Conservation (phyloP, 202 grass and related monocot species). For the Digitaria exilis region DNA sequence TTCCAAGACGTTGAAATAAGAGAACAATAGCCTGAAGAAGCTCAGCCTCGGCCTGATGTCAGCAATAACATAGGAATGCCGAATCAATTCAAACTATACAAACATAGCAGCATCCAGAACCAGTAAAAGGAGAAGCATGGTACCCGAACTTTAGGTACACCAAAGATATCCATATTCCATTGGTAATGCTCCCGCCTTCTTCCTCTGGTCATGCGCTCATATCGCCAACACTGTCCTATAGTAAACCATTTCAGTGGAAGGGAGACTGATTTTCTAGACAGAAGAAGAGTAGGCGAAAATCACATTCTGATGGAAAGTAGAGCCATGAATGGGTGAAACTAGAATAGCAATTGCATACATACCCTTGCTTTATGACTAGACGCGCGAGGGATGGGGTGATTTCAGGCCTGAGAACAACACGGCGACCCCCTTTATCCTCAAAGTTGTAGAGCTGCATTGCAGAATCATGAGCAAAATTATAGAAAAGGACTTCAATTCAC, state of each 20-base stretch:
- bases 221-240: constrained; percentile 93
- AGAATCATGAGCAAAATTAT: not conserved
- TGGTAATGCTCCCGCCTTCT: constrained; percentile 88
- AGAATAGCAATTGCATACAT: not conserved
- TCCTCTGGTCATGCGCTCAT: constrained; percentile 91
- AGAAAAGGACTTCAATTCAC: not conserved
- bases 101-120: not conserved
- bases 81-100: constrained; percentile 2
- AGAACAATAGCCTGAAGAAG: constrained; percentile 84
- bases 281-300: constrained; percentile 24
- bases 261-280: constrained; percentile 88
- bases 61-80: not conserved
- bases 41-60: too few relatives aligned
- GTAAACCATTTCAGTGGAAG: constrained; percentile 96
- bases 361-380: constrained; percentile 93
- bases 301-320: constrained; percentile 9
- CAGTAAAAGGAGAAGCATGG: not conserved
- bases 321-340: not conserved
- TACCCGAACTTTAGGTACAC: constrained; percentile 73
- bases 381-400: constrained; percentile 89
- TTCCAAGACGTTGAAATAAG: constrained; percentile 76
- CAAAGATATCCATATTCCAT: constrained; percentile 97
- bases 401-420: constrained; percentile 86
- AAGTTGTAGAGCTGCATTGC: constrained; percentile 78
- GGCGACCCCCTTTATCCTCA: constrained; percentile 85